phyloP scores from a whole-genome alignment of 768 basidiomycete species.

The Dentipellis fragilis region DNA sequence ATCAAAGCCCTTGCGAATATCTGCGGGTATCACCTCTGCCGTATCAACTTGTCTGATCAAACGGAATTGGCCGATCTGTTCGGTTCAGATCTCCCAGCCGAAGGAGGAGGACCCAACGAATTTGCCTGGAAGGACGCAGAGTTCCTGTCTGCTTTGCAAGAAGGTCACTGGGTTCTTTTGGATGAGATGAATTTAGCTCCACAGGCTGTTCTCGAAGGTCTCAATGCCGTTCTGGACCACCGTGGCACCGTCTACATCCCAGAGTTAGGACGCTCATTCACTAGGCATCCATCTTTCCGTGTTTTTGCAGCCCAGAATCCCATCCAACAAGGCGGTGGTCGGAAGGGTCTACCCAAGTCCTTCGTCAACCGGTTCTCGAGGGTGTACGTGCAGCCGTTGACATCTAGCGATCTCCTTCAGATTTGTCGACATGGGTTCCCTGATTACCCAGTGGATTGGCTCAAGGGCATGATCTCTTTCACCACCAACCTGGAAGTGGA shows the following conservation, averaged over 20 bases:
- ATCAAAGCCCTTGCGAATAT: conserved; percentile 78
- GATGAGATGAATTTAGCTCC: conserved; percentile 99
- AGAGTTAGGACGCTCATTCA: conserved; percentile 84
- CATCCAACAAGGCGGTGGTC: conserved; percentile 87
- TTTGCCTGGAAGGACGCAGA: conserved; percentile 98
- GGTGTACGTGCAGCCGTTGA: conserved; percentile 85
- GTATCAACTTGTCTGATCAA: conserved; percentile 97
- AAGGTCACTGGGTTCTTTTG: conserved; percentile 95
- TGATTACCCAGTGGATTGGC: conserved; percentile 35
- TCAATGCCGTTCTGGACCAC: conserved; percentile 94
- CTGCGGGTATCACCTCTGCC: conserved; percentile 68
- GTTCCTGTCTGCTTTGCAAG: conserved; percentile 85
- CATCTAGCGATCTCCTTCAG: conserved; percentile 61
- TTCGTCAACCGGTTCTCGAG: conserved; percentile 99
- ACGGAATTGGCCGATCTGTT: conserved; percentile 95
- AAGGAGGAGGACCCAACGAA: conserved; percentile 83
- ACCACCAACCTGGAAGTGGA: conserved; percentile 63
- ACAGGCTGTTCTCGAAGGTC: conserved; percentile 91
- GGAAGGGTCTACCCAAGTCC: conserved; percentile 95
- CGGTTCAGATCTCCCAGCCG: conserved; percentile 91
- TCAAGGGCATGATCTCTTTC: conserved; percentile 75
- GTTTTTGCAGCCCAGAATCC: conserved; percentile 99
- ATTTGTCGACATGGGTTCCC: conserved; percentile 75
- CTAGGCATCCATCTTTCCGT: conserved; percentile 85
- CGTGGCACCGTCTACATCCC: conserved; percentile 92